A percentile compares a stretch with the other conserved stretches of the same genome.
phyloP scores from a whole-genome alignment of 805 yeast species.

The Candida railenensis region DNA sequence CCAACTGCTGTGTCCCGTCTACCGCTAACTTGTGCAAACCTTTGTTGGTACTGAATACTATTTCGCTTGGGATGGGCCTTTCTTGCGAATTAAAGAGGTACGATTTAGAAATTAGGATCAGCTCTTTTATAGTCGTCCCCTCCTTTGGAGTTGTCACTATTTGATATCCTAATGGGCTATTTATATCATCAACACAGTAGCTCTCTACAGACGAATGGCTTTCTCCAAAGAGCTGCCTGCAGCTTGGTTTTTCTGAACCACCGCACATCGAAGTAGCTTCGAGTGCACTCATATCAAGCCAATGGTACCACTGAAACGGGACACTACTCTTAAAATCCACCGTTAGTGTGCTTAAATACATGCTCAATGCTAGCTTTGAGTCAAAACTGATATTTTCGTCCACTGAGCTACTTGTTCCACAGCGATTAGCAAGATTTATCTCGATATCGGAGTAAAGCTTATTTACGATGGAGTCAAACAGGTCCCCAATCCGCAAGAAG shows the following conservation, averaged over 20 bases:
- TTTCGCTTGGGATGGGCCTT: background rate
- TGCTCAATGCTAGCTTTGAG: slow-evolving; percentile 24
- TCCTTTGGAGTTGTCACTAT: background rate
- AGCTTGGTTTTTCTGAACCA: slow-evolving; percentile 12
- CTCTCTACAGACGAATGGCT: too few species aligned
- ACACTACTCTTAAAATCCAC: slow-evolving; percentile 17
- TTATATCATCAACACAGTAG: slow-evolving; percentile 12
- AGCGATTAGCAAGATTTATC: too few species aligned
- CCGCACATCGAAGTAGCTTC: slow-evolving; percentile 5
- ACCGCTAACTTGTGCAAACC: background rate
- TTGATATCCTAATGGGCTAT: background rate
- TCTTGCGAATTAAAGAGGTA: slow-evolving; percentile 26
- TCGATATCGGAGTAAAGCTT: too few species aligned
- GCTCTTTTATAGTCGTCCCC: background rate
- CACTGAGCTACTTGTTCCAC: too few species aligned
- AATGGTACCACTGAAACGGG: slow-evolving; percentile 39
- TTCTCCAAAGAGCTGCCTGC: slow-evolving; percentile 16
- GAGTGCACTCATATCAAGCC: slow-evolving; percentile 16
- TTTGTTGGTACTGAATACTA: background rate
- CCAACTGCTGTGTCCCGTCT: background rate
- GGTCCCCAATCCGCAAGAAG: too few species aligned
- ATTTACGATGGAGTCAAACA: too few species aligned
- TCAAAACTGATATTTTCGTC: too few species aligned
- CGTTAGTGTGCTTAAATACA: slow-evolving; percentile 15
- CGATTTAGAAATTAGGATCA: slow-evolving; percentile 30